Evolutionary conservation across 371 early-diverging fungal species (phyloP), one percentile per base, ranked within the genome.

Genomic region (Mortierella sp.): DNA sequence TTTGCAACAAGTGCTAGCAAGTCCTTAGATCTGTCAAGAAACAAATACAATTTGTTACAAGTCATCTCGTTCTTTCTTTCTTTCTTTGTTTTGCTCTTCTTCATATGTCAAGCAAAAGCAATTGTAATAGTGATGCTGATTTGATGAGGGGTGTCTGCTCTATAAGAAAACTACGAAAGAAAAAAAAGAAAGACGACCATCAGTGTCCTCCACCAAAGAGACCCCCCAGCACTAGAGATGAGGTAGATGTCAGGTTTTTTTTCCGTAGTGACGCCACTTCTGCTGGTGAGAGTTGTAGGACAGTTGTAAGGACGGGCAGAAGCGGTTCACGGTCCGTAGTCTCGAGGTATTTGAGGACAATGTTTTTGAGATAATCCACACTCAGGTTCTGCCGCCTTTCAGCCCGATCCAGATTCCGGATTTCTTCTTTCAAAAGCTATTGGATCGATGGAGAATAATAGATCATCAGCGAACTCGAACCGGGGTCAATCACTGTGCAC

Each of bases 361-460:
- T 87, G 60, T 89, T 89, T 56, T 89, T 89, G 43, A 89, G 73
- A 50, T 89, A 89, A 57, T 89, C 89, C 12, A 82, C 81, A 60
- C 80, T 89, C 60, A 89, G 65, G 56, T 87, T 84, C 54, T 87
- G 87, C n/a, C 88, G 81, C 50, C 84, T 83, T 50, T 89, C 89
- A 21, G 84, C 73, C 0, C 84, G 79, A 69, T 89, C 89, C 56
- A 87, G 58, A 70, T 86, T 87, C 50, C 90, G 73, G 17, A 81
- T 79, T 53, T 81, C 82, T 58, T 81, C 82, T 48, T 80, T 81
- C 32, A 81, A 62, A 17, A 81, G 64, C 72, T 79, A 28, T 48
- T 3, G 37, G 19, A 21, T 26, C 47, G 27, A 49, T 34, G 21
- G 23, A 37, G 27, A 26, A 2, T 30, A 21, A 39, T 28, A 41